phyloP scores from a whole-genome alignment of 2,329 filamentous ascomycete genomes.

The Sphaerulina vaccinii region DNA sequence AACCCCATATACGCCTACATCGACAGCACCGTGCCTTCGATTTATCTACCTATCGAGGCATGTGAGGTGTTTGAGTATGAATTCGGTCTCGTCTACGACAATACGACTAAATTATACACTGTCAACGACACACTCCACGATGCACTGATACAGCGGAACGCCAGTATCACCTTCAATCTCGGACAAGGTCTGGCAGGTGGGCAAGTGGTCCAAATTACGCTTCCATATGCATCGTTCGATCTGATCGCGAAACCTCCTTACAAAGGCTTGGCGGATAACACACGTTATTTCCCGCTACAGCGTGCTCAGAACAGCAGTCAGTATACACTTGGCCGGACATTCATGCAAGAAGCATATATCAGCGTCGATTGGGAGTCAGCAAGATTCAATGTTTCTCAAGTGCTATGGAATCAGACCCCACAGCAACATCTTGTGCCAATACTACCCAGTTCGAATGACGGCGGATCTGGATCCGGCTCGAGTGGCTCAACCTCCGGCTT shows the following conservation, averaged over 20 bases:
- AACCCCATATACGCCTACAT: constrained; percentile 46
- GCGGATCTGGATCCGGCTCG: constrained; percentile 2
- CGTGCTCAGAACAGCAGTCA: constrained; percentile 45
- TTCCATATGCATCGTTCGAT: constrained; percentile 53
- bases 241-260: constrained; percentile 48
- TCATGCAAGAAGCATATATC: constrained; percentile 55
- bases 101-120: constrained; percentile 62
- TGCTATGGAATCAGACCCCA: constrained; percentile 29
- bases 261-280: constrained; percentile 54
- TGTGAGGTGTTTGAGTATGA: constrained; percentile 64
- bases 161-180: constrained; percentile 47
- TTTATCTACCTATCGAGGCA: constrained; percentile 51
- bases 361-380: constrained; percentile 50
- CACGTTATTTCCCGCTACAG: constrained; percentile 66
- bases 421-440: constrained; percentile 33
- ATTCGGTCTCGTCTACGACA: constrained; percentile 66
- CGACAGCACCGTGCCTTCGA: constrained; percentile 50
- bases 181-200: constrained; percentile 38
- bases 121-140: constrained; percentile 59
- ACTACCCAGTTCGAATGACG: constrained; percentile 10
- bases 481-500: constrained; percentile 21
- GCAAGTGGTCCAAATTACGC: constrained; percentile 44
- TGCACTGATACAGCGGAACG: constrained; percentile 45
- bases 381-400: constrained; percentile 48
- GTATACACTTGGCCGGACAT: constrained; percentile 30